Evolutionary conservation across 78 protist genomes (phyloP).

Genomic region (Pigoraptor vietnamica): DNA sequence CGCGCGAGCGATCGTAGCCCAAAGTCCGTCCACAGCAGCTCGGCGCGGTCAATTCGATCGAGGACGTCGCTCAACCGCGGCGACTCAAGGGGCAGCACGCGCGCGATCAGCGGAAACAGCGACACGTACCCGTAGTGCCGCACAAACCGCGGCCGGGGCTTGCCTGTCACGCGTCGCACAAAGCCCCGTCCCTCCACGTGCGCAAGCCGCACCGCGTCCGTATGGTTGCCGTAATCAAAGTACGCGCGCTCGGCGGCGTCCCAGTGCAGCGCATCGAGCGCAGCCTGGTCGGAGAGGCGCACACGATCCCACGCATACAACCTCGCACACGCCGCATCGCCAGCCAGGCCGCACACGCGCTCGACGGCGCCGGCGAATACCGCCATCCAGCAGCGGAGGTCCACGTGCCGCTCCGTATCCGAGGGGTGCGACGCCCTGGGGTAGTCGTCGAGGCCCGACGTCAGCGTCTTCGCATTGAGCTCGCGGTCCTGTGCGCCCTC

Average conservation of each 20-base stretch:
- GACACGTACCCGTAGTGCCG: conserved; percentile 62
- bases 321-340: too few relatives aligned
- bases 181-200: not conserved
- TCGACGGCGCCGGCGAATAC: conserved; percentile 38
- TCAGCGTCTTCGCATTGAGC: conserved; percentile 42
- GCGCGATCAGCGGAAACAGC: conserved; percentile 75
- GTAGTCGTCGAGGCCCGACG: conserved; percentile 86
- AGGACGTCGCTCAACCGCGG: not conserved
- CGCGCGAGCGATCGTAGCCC: conserved; percentile 8
- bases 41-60: conserved; percentile 21
- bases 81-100: conserved; percentile 16
- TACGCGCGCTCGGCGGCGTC: not conserved
- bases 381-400: conserved; percentile 73
- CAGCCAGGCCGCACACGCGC: not conserved
- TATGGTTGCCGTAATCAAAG: not conserved
- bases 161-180: too few relatives aligned
- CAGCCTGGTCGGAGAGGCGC: not conserved
- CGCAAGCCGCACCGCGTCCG: not conserved
- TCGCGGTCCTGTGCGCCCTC: not conserved
- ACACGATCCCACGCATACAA: too few relatives aligned
- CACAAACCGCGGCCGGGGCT: not conserved
- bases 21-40: conserved; percentile 47
- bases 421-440: conserved; percentile 55
- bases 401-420: conserved; percentile 67
- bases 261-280: conserved; percentile 15